Percentiles rank a stretch among this genome's conserved stretches.
Evolutionary conservation across 2,329 filamentous ascomycete species (phyloP).

Genomic region (Pleomassaria siparia): DNA sequence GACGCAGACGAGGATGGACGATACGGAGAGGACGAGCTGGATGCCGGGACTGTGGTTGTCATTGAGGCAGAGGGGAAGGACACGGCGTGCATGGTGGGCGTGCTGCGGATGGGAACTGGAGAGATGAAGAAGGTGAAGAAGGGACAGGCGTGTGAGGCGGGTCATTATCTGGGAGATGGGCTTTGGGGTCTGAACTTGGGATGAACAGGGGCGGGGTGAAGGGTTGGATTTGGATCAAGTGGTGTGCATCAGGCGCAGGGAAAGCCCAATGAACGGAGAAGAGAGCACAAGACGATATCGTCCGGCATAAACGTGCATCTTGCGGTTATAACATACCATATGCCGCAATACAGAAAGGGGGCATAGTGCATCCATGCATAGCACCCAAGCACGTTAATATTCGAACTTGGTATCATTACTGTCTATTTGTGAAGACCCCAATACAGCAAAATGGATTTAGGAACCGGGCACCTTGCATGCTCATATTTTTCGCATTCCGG

Average conservation of each 20-base stretch:
- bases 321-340: background rate
- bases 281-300: background rate
- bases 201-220: conserved; percentile 39
- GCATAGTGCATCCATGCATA: background rate
- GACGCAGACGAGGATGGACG: conserved; percentile 42
- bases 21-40: conserved; percentile 66
- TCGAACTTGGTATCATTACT: conserved; percentile 33
- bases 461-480: background rate
- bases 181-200: conserved; percentile 74
- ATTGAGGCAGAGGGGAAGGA: conserved; percentile 92
- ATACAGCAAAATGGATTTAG: background rate
- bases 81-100: conserved; percentile 84
- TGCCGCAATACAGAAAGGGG: background rate
- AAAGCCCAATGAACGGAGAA: background rate
- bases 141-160: conserved; percentile 89
- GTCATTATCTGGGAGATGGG: conserved; percentile 92
- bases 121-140: conserved; percentile 95
- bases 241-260: background rate
- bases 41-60: conserved; percentile 81
- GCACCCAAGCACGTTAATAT: background rate
- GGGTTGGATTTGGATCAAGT: background rate
- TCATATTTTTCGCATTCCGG: background rate
- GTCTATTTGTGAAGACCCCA: conserved; percentile 18
- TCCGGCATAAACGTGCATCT: background rate
- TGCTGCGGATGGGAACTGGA: conserved; percentile 79